Conservation (phyloP, 768 basidiomycete species). For the Amanita subjunquillea region DNA sequence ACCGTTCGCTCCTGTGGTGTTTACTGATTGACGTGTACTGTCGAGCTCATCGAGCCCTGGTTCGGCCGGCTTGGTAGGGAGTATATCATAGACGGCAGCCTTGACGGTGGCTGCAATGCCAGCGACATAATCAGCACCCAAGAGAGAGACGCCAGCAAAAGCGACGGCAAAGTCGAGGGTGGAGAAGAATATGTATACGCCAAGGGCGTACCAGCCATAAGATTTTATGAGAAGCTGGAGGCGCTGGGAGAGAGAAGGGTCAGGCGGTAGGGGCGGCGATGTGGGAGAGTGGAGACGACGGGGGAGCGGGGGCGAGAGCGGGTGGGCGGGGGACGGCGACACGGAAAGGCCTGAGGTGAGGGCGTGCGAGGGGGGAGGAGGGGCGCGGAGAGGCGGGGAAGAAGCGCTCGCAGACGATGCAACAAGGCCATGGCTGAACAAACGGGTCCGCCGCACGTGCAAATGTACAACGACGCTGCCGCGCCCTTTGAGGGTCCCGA, state of each 20-base stretch:
- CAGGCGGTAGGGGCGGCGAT: conserved; percentile 25
- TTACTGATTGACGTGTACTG: conserved; percentile 18
- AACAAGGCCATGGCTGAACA: not conserved
- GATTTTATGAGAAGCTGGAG: conserved; percentile 79
- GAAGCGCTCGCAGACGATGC: not conserved
- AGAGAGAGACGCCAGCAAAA: conserved; percentile 73
- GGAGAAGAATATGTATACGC: conserved; percentile 71
- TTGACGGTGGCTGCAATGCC: conserved; percentile 52
- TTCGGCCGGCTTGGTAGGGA: conserved; percentile 48
- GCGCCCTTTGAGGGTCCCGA: conserved; percentile 88
- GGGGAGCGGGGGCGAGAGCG: conserved; percentile 6
- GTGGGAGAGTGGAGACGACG: conserved; percentile 3
- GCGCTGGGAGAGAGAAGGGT: conserved; percentile 54
- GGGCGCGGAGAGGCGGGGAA: not conserved
- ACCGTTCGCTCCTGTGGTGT: conserved; percentile 26
- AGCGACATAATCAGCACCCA: conserved; percentile 88
- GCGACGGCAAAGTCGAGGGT: conserved; percentile 77
- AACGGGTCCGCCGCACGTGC: not conserved
- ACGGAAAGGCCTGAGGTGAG: not conserved
- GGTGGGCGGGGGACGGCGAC: conserved; percentile 5
- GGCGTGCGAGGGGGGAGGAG: conserved; percentile 16
- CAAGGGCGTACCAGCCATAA: conserved; percentile 95
- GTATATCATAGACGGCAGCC: conserved; percentile 28
- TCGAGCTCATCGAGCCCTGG: conserved; percentile 62
- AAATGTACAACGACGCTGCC: conserved; percentile 19